Evolutionary conservation across 805 yeast species (phyloP).

Genomic region (Starmerella lactis-condensi): DNA sequence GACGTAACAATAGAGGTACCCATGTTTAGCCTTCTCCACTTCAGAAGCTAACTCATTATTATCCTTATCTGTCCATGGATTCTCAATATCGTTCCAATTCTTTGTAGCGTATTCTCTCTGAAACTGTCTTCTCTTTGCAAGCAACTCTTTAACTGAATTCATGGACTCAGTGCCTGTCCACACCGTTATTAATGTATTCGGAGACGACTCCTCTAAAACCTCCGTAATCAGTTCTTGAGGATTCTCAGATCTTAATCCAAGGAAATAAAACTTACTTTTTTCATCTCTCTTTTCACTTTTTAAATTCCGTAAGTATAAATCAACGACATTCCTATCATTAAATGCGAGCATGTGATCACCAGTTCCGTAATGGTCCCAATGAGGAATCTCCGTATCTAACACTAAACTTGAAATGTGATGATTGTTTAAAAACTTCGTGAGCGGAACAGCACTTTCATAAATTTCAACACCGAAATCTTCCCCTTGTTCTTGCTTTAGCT

Average conservation of each 20-base stretch:
- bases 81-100: constrained; percentile 29
- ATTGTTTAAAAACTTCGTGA: constrained; percentile 4
- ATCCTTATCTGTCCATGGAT: constrained; percentile 36
- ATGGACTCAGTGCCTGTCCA: constrained; percentile 38
- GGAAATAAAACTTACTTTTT: too few relatives aligned
- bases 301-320: too few relatives aligned
- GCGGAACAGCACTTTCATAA: constrained; percentile 1
- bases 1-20: constrained; percentile 38
- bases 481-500: constrained; percentile 53
- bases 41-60: constrained; percentile 31
- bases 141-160: constrained; percentile 34
- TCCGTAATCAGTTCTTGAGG: constrained; percentile 28
- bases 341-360: constrained; percentile 19
- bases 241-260: not conserved
- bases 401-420: constrained; percentile 19
- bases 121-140: constrained; percentile 27
- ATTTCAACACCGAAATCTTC: constrained; percentile 37
- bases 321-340: constrained; percentile 9
- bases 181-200: constrained; percentile 40
- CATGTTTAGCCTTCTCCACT: constrained; percentile 37
- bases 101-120: constrained; percentile 28
- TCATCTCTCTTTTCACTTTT: too few relatives aligned
- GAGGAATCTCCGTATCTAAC: constrained; percentile 23
- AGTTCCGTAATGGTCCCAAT: constrained; percentile 18
- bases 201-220: constrained; percentile 38